Evolutionary conservation across 2,329 filamentous ascomycete genomes (phyloP).

Genomic region (Ophiostoma fasciatum): DNA sequence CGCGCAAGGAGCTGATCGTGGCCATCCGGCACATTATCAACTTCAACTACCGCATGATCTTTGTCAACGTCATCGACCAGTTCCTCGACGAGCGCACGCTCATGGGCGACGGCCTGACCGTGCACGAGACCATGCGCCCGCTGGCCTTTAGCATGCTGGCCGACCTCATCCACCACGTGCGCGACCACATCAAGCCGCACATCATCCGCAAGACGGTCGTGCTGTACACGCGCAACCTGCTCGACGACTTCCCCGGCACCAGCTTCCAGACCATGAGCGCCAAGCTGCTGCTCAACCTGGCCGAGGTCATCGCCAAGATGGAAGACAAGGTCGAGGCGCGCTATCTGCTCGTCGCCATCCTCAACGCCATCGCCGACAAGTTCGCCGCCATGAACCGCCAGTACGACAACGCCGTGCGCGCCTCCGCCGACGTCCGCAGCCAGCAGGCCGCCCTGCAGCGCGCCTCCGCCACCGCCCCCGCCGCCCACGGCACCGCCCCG

Average conservation of each 20-base stretch:
- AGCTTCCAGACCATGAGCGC: constrained; percentile 99
- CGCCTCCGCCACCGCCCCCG: constrained; percentile 5
- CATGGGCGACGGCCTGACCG: constrained; percentile 89
- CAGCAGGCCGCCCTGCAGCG: constrained; percentile 48
- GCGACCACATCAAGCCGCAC: constrained; percentile 72
- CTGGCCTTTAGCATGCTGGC: constrained; percentile 97
- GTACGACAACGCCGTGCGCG: constrained; percentile 86
- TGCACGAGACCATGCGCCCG: constrained; percentile 91
- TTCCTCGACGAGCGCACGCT: constrained; percentile 85
- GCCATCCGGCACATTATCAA: constrained; percentile 98
- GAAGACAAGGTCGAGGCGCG: constrained; percentile 87
- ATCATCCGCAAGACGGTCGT: constrained; percentile 94
- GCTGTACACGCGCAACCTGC: constrained; percentile 91
- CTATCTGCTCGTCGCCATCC: constrained; percentile 90
- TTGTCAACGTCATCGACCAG: constrained; percentile 86
- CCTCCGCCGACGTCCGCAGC: constrained; percentile 82
- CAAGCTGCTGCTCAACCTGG: constrained; percentile 93
- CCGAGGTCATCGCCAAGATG: constrained; percentile 89
- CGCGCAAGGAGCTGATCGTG: constrained; percentile 87
- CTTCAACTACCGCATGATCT: constrained; percentile 94
- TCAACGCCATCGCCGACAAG: constrained; percentile 96
- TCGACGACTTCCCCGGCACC: constrained; percentile 90
- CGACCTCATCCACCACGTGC: constrained; percentile 91
- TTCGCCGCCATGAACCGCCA: constrained; percentile 97
- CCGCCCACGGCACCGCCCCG: constrained; percentile 32